Evolutionary conservation across 495 filamentous ascomycete species (phyloP).

Genomic region (Geoglossum glabrum): DNA sequence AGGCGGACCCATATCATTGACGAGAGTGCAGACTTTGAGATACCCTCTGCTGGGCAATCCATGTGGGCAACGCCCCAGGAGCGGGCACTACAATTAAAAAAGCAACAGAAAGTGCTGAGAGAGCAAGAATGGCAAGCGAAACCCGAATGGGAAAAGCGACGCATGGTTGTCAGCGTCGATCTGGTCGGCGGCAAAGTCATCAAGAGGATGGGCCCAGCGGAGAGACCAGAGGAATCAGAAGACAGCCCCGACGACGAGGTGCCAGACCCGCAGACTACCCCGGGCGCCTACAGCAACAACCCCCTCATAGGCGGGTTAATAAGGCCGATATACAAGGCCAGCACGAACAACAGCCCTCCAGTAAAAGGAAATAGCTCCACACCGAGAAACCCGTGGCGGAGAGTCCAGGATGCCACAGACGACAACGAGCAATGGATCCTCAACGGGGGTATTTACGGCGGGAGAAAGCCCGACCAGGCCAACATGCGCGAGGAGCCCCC

Average conservation of each 20-base stretch:
- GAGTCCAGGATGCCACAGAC: conserved; percentile 78
- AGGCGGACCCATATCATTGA: conserved; percentile 74
- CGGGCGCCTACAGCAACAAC: conserved; percentile 52
- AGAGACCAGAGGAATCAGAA: conserved; percentile 23
- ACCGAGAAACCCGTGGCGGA: conserved; percentile 44
- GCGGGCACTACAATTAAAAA: conserved; percentile 68
- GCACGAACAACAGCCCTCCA: conserved; percentile 18
- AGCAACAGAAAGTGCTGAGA: conserved; percentile 68
- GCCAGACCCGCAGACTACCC: conserved; percentile 8
- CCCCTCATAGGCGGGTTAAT: conserved; percentile 65
- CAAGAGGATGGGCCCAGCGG: conserved; percentile 45
- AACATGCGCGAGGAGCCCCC: conserved; percentile 27
- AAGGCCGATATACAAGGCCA: conserved; percentile 48
- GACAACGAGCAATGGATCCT: conserved; percentile 87
- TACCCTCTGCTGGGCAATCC: conserved; percentile 40
- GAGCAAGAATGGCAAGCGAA: conserved; percentile 81
- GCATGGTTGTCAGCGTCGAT: conserved; percentile 72
- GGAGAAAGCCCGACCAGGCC: conserved; percentile 9
- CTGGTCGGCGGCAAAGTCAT: conserved; percentile 57
- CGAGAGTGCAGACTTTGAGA: conserved; percentile 87
- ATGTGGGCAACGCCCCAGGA: conserved; percentile 83
- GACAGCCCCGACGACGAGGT: conserved; percentile 17
- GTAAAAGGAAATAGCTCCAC: conserved; percentile 10
- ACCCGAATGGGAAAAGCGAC: conserved; percentile 86
- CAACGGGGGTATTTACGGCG: conserved; percentile 59